These are phyloP conservation scores for Fraxinus albicans DNA, from an alignment of 305 asterid genomes.

Conservation along the genomic window DNA sequence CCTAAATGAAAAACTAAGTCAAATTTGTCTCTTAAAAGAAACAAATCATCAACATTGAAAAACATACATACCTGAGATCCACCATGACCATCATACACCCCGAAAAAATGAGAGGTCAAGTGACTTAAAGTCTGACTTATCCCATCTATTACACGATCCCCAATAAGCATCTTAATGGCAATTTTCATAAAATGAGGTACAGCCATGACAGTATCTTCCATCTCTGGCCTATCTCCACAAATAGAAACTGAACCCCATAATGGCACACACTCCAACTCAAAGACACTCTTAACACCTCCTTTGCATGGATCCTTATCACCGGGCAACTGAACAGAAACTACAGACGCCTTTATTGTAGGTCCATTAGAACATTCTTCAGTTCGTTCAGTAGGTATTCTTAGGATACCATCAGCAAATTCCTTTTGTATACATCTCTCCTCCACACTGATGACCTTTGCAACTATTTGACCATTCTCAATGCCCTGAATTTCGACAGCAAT, in stretches of 20 bases:
- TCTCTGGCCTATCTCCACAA: constrained; percentile 74
- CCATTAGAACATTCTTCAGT: constrained; percentile 42
- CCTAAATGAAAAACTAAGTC: background rate
- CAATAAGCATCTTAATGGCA: constrained; percentile 74
- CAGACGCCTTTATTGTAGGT: constrained; percentile 58
- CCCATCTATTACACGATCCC: constrained; percentile 51
- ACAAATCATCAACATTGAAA: background rate
- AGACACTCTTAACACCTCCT: constrained; percentile 62
- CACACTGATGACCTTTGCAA: constrained; percentile 73
- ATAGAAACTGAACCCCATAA: constrained; percentile 80
- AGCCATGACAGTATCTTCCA: constrained; percentile 73
- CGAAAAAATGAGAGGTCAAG: constrained; percentile 73
- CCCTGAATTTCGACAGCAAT: constrained; percentile 84
- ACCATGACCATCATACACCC: constrained; percentile 96
- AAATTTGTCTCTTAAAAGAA: background rate
- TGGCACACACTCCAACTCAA: constrained; percentile 75
- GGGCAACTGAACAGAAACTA: constrained; percentile 58
- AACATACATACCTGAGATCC: constrained; percentile 68
- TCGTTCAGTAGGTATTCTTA: constrained; percentile 22
- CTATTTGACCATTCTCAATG: constrained; percentile 57
- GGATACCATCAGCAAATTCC: constrained; percentile 33
- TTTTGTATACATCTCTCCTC: constrained; percentile 54
- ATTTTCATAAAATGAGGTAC: constrained; percentile 69
- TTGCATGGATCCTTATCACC: constrained; percentile 45
- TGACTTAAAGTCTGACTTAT: constrained; percentile 63